Base-by-base conservation (phyloP, 176 grass and related monocot genomes). In the Triticum monococcum region DNA sequence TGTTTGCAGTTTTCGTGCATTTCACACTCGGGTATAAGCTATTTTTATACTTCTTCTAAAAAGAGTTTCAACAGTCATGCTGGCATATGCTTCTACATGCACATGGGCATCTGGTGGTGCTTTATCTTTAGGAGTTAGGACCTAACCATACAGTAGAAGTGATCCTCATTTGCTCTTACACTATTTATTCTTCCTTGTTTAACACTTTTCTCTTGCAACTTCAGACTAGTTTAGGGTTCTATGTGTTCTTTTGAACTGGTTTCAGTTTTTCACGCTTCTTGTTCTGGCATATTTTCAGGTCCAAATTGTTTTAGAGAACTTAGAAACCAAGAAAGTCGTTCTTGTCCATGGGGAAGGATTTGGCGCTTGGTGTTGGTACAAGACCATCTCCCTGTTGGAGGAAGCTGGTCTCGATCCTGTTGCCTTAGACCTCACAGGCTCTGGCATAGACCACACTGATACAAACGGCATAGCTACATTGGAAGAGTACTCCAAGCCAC, bases 341-440 rank as follows among this genome's bases (percentile, higher is more conserved):
- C 97, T 99, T 68, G 89, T 99, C 54, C 97, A 99, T 70, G 97
- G 97, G 83, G 97, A 99, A 89, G 97, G 97, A n/a, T 96, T 99
- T 86, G 97, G 97, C 64, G 97, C 97, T 48, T 99, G 97, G 97
- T 99, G 94, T 89, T 99, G 97, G 97, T 99, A 99, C 81, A 99
- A 99, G 85, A 96, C 92, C 68, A 89, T 94, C 35, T 93, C 97
- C 40, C 87, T 96, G 77, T 68, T 99, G 89, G 97, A 99, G 87
- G 97, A 99, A 91, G 89, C 80, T 65, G 97, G 97, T 71, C 87
- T 99, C 22, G 75, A 90, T 20, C 97, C 97, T 80, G 52, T 99
- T 68, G 93, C 97, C 80, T 82, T 99, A 65, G 97, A 99, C 75
- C 90, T 99, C 75, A 90, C 73, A 50, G 97, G 97, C 72, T 99